A percentile compares a stretch with the other conserved stretches of the same genome.
Conservation (phyloP, 352 stramenopile genomes). For the Peronospora destructor region DNA sequence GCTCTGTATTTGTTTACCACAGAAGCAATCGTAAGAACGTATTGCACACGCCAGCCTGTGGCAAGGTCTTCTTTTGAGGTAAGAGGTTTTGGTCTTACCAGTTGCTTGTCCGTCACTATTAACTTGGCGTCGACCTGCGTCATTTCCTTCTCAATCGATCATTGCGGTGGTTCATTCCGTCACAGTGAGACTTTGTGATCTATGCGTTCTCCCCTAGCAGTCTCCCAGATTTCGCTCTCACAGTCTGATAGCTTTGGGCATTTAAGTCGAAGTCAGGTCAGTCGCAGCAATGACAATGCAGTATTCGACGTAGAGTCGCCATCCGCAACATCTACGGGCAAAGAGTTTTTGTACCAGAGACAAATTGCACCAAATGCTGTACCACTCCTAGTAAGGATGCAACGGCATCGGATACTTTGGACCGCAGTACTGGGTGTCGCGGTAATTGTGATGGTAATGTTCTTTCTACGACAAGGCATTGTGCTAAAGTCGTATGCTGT, state of each 20-base stretch:
- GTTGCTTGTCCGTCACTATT: constrained; percentile 14
- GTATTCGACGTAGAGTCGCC: constrained; percentile 36
- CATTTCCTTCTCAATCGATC: constrained; percentile 2
- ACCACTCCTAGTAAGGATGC: constrained; percentile 37
- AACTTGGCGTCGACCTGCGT: constrained; percentile 11
- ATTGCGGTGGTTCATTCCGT: background rate
- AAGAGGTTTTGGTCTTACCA: constrained; percentile 14
- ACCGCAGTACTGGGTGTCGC: constrained; percentile 18
- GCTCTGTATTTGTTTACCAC: constrained; percentile 5
- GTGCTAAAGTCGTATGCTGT: constrained; percentile 30
- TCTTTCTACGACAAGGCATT: constrained; percentile 33
- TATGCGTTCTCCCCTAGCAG: constrained; percentile 52
- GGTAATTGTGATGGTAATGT: constrained; percentile 21
- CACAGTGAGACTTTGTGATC: constrained; percentile 5
- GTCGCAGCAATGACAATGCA: constrained; percentile 22
- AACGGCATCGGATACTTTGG: constrained; percentile 32
- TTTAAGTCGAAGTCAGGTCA: constrained; percentile 14
- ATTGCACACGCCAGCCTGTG: constrained; percentile 33
- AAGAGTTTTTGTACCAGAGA: constrained; percentile 35
- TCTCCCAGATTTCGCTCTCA: constrained; percentile 66
- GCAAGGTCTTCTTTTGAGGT: constrained; percentile 13
- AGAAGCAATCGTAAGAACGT: background rate
- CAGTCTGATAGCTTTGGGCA: constrained; percentile 33
- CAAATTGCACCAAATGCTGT: constrained; percentile 30
- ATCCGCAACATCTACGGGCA: constrained; percentile 15